Conservation (phyloP, 2,329 filamentous ascomycete species). For the Paraphoma chrysanthemicola region DNA sequence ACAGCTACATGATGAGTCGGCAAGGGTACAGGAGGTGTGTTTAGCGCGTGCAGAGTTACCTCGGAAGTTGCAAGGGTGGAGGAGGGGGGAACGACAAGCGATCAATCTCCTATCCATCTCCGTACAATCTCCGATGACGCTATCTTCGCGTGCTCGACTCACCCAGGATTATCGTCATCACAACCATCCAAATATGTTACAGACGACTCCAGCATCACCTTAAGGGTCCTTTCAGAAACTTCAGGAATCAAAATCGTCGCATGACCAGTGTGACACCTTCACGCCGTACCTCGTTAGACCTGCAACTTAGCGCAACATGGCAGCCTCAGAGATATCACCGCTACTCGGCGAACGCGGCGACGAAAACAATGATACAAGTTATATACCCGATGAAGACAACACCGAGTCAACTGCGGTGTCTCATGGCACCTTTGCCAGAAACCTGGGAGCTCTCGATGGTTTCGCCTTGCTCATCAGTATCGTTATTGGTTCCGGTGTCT, state of each 20-base stretch:
- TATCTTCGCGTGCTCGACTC: not conserved
- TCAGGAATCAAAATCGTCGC: not conserved
- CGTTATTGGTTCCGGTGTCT: conserved; percentile 70
- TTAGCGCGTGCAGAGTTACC: not conserved
- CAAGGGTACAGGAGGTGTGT: not conserved
- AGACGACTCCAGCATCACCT: not conserved
- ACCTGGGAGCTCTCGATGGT: conserved; percentile 39
- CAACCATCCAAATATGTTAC: not conserved
- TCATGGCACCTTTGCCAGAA: conserved; percentile 41
- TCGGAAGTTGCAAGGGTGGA: not conserved
- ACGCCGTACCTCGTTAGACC: not conserved
- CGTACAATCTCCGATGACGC: conserved; percentile 2
- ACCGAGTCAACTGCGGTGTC: conserved; percentile 12
- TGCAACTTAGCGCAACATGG: not conserved
- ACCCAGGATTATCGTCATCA: not conserved
- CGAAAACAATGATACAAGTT: conserved; percentile 8
- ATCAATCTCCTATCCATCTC: not conserved
- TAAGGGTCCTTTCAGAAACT: not conserved
- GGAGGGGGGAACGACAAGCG: not conserved
- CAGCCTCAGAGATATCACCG: conserved; percentile 30
- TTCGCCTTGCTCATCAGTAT: conserved; percentile 70
- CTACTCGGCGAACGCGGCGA: conserved; percentile 18
- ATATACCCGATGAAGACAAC: conserved; percentile 17
- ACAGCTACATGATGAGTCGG: not conserved
- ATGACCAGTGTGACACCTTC: not conserved